Conservation (phyloP, 176 grass and related monocot genomes). For the Neostapfia colusana region DNA sequence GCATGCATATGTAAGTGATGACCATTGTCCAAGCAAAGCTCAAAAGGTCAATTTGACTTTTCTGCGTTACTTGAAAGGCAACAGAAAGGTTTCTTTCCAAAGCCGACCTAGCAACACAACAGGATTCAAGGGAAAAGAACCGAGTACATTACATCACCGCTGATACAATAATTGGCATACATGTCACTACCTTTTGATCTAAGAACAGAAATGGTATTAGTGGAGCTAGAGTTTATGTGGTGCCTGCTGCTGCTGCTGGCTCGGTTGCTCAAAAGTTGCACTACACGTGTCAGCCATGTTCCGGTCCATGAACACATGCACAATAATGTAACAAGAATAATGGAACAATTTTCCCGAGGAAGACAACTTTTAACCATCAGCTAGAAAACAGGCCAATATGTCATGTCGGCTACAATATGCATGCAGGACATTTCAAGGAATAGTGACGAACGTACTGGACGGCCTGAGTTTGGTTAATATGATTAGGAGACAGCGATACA, state of each 20-base stretch:
- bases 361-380: conserved; percentile 24
- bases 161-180: conserved; percentile 33
- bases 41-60: not conserved
- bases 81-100: not conserved
- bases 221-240: conserved; percentile 39
- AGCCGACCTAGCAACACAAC: not conserved
- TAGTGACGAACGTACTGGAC: conserved; percentile 1
- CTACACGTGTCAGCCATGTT: conserved; percentile 39
- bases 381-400: conserved; percentile 32
- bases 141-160: conserved; percentile 21
- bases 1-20: not conserved
- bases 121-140: not conserved
- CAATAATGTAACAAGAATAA: conserved; percentile 4
- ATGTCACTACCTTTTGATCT: conserved; percentile 29
- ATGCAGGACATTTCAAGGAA: not conserved
- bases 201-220: no score
- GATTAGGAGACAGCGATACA: conserved; percentile 17
- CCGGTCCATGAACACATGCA: conserved; percentile 23
- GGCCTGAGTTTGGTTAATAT: conserved; percentile 32
- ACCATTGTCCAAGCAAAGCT: not conserved
- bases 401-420: not conserved
- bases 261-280: not conserved
- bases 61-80: not conserved
- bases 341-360: conserved; percentile 10
- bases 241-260: no score